Percentiles rank a stretch among this genome's conserved stretches.
Evolutionary conservation across 1,139 yeast species (phyloP).

Genomic region (Geotrichum klebahnii): DNA sequence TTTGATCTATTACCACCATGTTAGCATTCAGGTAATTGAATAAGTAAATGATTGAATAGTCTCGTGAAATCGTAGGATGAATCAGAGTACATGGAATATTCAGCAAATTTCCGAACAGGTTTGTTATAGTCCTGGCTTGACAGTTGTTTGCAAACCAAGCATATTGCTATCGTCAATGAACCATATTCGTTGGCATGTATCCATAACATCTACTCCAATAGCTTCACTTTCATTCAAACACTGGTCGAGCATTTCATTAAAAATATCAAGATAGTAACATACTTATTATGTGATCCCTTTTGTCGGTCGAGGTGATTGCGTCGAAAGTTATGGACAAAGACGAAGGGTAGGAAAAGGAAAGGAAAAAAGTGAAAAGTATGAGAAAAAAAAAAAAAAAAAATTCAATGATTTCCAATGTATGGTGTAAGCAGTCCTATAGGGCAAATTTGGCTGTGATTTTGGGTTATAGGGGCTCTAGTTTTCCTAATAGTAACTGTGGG

Average conservation of each 20-base stretch:
- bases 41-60: background rate
- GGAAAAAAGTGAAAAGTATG: background rate
- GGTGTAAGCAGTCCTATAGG: background rate
- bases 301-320: constrained; percentile 15
- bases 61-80: background rate
- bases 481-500: no score
- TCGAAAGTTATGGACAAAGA: constrained; percentile 12
- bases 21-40: background rate
- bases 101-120: no score
- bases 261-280: no score
- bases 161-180: no score
- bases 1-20: constrained; percentile 38
- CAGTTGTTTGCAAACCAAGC: no score
- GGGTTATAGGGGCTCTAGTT: no score
- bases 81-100: background rate
- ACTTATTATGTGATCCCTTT: constrained; percentile 19
- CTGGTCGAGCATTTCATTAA: background rate
- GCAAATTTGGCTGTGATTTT: background rate
- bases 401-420: background rate
- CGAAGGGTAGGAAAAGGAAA: constrained; percentile 4
- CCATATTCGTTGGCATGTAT: no score
- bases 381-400: no score
- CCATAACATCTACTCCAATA: background rate
- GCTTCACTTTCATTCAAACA: background rate
- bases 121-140: no score